Evolutionary conservation across 805 yeast genomes (phyloP).

Genomic region (Lipomyces yamanashiensis): DNA sequence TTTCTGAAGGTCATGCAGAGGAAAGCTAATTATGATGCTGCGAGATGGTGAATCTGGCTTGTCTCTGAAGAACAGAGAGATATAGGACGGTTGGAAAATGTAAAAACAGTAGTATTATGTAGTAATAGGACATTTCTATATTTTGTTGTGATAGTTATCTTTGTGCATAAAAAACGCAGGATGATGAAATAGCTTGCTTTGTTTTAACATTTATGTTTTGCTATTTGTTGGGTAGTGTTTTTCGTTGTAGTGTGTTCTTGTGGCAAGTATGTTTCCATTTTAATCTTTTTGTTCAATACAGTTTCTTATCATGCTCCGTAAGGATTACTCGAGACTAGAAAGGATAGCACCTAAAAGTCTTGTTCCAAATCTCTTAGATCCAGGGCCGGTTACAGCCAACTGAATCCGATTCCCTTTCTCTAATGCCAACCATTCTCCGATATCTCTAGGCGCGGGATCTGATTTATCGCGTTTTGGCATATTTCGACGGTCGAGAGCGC

Average conservation of each 20-base stretch:
- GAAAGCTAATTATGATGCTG: neutral
- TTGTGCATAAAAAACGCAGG: neutral
- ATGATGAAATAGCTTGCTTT: neutral
- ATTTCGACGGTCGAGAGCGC: slow-evolving; percentile 46
- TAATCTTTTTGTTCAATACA: neutral
- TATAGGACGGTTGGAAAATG: neutral
- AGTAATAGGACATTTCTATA: neutral
- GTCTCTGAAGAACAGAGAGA: too few species aligned
- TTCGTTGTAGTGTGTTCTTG: neutral
- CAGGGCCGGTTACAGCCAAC: slow-evolving; percentile 38
- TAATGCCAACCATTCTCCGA: slow-evolving; percentile 38
- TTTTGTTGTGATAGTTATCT: neutral
- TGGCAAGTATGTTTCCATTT: neutral
- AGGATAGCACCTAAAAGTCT: slow-evolving; percentile 36
- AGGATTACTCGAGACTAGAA: neutral
- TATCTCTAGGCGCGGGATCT: slow-evolving; percentile 29
- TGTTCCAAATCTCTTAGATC: slow-evolving; percentile 35
- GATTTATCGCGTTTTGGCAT: slow-evolving; percentile 37
- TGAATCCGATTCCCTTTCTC: slow-evolving; percentile 39
- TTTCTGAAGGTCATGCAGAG: slow-evolving; percentile 32
- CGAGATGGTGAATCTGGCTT: neutral
- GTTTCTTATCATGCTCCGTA: neutral
- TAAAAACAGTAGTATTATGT: neutral
- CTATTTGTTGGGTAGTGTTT: neutral
- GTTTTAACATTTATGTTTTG: neutral